These are phyloP conservation scores for Prunus fruticosa DNA, from an alignment of 306 rosid genomes.

Conservation along the genomic window DNA sequence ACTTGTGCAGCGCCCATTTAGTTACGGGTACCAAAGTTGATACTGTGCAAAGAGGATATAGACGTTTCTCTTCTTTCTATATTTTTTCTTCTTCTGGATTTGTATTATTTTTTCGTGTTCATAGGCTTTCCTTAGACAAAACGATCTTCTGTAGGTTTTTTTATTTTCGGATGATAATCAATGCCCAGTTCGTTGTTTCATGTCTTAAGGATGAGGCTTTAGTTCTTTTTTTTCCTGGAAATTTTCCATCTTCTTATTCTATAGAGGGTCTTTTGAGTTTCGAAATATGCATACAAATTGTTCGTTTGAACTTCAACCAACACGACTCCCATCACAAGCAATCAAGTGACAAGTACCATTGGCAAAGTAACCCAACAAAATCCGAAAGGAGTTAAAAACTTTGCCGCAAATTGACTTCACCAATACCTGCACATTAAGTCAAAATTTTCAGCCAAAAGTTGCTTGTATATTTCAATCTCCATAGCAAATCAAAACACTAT, in stretches of 20 bases:
- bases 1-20: slow-evolving; percentile 56
- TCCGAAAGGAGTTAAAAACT: no score
- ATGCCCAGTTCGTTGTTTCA: not conserved
- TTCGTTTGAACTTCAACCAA: no score
- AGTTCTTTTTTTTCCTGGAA: not conserved
- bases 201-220: not conserved
- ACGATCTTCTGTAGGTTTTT: not conserved
- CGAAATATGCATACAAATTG: no score
- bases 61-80: not conserved
- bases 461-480: not conserved
- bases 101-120: not conserved
- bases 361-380: no score
- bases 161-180: not conserved
- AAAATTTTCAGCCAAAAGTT: not conserved
- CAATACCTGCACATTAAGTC: not conserved
- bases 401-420: no score
- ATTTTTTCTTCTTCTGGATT: not conserved
- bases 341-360: no score
- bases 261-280: no score
- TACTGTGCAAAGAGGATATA: slow-evolving; percentile 17
- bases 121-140: slow-evolving; percentile 7
- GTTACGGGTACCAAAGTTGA: not conserved
- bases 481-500: not conserved
- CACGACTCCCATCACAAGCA: no score
- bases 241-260: no score